Percentiles rank a stretch among this genome's conserved stretches.
These are phyloP conservation scores for Penicillium sp. DNA, from an alignment of 2,329 filamentous ascomycete species.

Conservation along the genomic window DNA sequence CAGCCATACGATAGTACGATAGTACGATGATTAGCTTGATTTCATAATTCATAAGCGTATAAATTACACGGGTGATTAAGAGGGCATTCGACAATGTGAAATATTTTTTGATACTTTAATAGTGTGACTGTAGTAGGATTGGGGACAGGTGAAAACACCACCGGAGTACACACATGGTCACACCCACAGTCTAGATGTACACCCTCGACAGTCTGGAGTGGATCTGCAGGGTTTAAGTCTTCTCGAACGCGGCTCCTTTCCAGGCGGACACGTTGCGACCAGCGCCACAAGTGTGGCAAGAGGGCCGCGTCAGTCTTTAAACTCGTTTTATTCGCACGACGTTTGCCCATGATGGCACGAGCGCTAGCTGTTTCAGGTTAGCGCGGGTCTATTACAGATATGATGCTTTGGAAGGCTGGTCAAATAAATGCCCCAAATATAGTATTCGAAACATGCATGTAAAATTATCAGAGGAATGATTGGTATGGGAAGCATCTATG, in stretches of 20 bases:
- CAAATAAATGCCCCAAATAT: too few species aligned
- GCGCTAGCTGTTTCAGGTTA: neutral
- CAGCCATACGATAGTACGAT: neutral
- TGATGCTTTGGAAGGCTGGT: too few species aligned
- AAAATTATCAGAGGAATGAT: neutral
- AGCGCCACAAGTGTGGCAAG: slow-evolving; percentile 27
- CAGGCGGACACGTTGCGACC: slow-evolving; percentile 1
- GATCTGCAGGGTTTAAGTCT: slow-evolving; percentile 20
- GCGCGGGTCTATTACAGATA: neutral
- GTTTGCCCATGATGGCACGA: neutral
- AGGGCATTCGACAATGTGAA: neutral
- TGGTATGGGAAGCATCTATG: too few species aligned
- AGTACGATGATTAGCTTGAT: neutral
- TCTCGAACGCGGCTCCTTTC: slow-evolving; percentile 9
- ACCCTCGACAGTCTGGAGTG: neutral
- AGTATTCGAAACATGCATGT: neutral
- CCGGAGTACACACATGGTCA: neutral
- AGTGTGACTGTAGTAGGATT: neutral
- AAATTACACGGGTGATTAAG: neutral
- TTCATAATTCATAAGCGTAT: neutral
- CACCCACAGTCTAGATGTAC: neutral
- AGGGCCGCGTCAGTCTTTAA: slow-evolving; percentile 23
- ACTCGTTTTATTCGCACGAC: neutral
- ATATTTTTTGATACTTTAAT: neutral
- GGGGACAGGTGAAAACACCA: too few species aligned